phyloP scores from a whole-genome alignment of 1,284 basidiomycete genomes.

The Xerocomus cyaneibrunnescens region DNA sequence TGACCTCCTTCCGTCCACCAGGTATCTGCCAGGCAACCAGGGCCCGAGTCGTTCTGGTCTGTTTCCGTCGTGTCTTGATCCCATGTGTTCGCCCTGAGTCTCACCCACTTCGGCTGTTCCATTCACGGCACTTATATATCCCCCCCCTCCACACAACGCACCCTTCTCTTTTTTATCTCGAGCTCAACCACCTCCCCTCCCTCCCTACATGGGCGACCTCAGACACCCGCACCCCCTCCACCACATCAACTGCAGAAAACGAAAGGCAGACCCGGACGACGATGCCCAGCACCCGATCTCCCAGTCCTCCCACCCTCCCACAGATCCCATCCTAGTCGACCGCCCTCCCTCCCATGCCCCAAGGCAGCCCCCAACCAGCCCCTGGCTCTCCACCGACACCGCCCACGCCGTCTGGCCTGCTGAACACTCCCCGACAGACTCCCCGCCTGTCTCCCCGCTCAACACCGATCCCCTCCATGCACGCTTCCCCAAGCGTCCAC shows the following conservation, averaged over 20 bases:
- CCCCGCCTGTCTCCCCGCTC: slow-evolving; percentile 34
- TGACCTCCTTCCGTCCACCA: slow-evolving; percentile 25
- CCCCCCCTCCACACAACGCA: neutral
- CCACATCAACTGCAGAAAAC: slow-evolving; percentile 35
- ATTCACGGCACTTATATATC: slow-evolving; percentile 28
- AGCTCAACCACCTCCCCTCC: neutral
- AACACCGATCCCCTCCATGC: slow-evolving; percentile 17
- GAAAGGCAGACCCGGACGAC: slow-evolving; percentile 35
- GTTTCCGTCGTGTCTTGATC: slow-evolving; percentile 30
- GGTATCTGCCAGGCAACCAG: slow-evolving; percentile 35
- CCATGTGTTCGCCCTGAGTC: slow-evolving; percentile 37
- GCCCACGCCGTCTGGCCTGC: slow-evolving; percentile 32
- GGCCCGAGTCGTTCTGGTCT: slow-evolving; percentile 21
- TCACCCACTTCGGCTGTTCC: slow-evolving; percentile 15
- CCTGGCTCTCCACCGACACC: slow-evolving; percentile 33
- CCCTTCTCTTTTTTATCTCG: slow-evolving; percentile 20
- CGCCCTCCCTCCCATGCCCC: slow-evolving; percentile 24
- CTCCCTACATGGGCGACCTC: slow-evolving; percentile 32
- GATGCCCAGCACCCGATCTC: slow-evolving; percentile 22
- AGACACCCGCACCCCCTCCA: slow-evolving; percentile 29
- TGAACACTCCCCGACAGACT: slow-evolving; percentile 27
- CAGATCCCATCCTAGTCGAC: slow-evolving; percentile 30
- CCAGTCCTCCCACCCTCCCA: slow-evolving; percentile 8
- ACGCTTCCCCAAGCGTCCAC: slow-evolving; percentile 32
- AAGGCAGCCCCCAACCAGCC: slow-evolving; percentile 30